phyloP scores from a whole-genome alignment of 73 alveolate genomes.

The Durusdinium trenchii region DNA sequence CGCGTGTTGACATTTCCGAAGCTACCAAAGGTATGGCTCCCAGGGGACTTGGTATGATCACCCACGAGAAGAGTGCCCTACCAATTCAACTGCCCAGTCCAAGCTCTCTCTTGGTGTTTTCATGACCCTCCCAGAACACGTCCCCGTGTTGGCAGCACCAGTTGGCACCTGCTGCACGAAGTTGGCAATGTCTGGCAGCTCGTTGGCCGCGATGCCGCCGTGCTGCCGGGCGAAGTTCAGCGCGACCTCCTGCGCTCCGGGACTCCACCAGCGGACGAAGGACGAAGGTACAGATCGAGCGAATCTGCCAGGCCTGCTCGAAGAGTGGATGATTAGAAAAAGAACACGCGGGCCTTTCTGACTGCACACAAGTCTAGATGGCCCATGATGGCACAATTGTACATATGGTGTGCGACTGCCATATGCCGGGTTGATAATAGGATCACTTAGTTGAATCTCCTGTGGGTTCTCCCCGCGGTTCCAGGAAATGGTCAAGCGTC shows the following conservation, averaged over 20 bases:
- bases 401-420: background rate
- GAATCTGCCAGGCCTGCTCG: no score
- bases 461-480: constrained; percentile 94
- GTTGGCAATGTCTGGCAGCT: constrained; percentile 75
- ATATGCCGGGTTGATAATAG: background rate
- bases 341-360: no score
- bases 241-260: constrained; percentile 45
- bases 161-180: constrained; percentile 17
- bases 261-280: background rate
- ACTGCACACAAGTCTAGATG: background rate
- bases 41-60: no score
- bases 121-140: no score
- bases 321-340: background rate
- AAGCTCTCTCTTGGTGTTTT: no score
- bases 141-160: background rate
- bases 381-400: background rate
- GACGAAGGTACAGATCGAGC: background rate
- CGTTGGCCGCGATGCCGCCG: constrained; percentile 80
- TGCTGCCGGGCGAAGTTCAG: constrained; percentile 85
- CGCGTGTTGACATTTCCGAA: no score
- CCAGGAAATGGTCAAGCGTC: constrained; percentile 89
- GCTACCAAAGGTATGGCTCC: no score
- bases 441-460: no score
- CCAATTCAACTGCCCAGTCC: no score
- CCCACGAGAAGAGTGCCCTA: no score